Percentiles rank a stretch among this genome's conserved stretches.
Conservation (phyloP, 2,329 filamentous ascomycete species). For the Hypoxylon sp. region DNA sequence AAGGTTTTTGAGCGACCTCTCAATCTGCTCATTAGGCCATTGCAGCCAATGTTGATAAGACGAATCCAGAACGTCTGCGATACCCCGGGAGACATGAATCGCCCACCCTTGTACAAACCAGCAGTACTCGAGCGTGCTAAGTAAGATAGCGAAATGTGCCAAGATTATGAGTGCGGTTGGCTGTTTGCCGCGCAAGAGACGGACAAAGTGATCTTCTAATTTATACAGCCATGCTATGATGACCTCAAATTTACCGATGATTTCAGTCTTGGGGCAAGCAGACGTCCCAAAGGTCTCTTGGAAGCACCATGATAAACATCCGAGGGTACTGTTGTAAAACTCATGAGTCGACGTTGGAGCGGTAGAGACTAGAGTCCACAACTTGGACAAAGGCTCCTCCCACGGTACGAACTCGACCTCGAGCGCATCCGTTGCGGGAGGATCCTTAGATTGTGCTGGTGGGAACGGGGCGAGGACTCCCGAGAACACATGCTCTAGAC, state of each 20-base stretch:
- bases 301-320: background rate
- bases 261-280: background rate
- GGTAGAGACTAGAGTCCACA: background rate
- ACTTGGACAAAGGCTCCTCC: background rate
- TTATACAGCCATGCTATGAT: constrained; percentile 22
- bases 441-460: background rate
- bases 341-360: background rate
- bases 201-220: constrained; percentile 13
- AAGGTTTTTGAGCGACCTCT: background rate
- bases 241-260: constrained; percentile 4
- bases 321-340: background rate
- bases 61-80: background rate
- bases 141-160: constrained; percentile 6
- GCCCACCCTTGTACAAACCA: constrained; percentile 26
- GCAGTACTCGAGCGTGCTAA: constrained; percentile 15
- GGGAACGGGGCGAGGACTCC: background rate
- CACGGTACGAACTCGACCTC: background rate
- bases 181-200: background rate
- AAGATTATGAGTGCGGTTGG: constrained; percentile 12
- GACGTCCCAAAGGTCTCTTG: constrained; percentile 3
- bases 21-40: background rate
- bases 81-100: constrained; percentile 14
- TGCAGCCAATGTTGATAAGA: background rate
- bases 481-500: constrained; percentile 13
- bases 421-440: background rate